phyloP scores from a whole-genome alignment of 2,329 filamentous ascomycete species.

The Monosporascus sp. region DNA sequence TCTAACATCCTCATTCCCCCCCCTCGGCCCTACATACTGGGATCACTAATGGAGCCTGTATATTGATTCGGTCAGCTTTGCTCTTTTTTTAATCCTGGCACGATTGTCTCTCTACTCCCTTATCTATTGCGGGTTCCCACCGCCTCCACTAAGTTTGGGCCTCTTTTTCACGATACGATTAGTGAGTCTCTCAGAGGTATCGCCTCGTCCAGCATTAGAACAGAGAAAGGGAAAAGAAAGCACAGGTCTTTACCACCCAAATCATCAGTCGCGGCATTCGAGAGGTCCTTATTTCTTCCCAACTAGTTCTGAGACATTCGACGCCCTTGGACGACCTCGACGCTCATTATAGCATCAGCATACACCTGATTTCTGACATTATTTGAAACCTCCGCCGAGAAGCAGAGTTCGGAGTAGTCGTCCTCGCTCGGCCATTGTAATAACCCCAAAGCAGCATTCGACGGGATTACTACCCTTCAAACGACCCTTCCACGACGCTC shows the following conservation, averaged over 20 bases:
- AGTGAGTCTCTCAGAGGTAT: background rate
- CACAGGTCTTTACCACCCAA: background rate
- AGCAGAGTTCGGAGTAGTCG: background rate
- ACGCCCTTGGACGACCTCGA: background rate
- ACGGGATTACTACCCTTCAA: background rate
- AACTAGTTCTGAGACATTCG: background rate
- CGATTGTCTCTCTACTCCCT: conserved; percentile 9
- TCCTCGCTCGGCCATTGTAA: background rate
- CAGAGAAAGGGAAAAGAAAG: background rate
- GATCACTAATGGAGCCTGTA: conserved; percentile 32
- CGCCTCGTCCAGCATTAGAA: background rate
- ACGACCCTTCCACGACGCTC: background rate
- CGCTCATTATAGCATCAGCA: background rate
- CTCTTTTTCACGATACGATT: background rate
- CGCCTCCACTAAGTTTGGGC: conserved; percentile 1
- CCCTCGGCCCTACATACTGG: background rate
- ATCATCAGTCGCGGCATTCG: background rate
- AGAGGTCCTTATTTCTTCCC: background rate
- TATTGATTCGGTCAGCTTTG: conserved; percentile 29
- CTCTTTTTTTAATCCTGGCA: conserved; percentile 20
- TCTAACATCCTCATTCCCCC: background rate
- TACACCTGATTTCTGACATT: background rate
- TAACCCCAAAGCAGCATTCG: background rate
- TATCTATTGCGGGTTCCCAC: conserved; percentile 16
- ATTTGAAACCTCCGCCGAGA: no score